These are phyloP conservation scores for Crithidia bombi DNA, from an alignment of 208 protist species.

Conservation along the genomic window DNA sequence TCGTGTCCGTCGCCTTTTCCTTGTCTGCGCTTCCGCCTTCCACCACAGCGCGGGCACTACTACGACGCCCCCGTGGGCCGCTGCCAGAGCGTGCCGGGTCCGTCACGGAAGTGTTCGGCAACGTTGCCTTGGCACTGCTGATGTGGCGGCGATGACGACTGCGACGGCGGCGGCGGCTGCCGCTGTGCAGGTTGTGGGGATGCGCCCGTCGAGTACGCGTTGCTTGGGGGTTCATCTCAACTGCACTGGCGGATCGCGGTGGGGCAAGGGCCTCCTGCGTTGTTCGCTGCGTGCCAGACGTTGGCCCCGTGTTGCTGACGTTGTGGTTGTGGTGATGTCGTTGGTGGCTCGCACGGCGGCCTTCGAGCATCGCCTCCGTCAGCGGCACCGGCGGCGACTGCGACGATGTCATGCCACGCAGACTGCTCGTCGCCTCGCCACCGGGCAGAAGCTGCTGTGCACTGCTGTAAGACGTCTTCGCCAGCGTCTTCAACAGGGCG, in stretches of 20 bases:
- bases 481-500: conserved; percentile 1
- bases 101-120: background rate
- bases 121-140: background rate
- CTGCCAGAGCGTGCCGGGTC: background rate
- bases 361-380: conserved; percentile 5
- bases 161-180: background rate
- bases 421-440: conserved; percentile 4
- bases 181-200: conserved; percentile 3
- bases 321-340: conserved; percentile 9
- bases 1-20: background rate
- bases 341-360: conserved; percentile 8
- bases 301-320: conserved; percentile 1
- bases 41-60: background rate
- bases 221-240: background rate
- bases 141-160: background rate
- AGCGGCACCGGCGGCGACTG: conserved; percentile 9
- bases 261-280: background rate
- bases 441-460: conserved; percentile 9
- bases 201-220: conserved; percentile 4
- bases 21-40: background rate
- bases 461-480: conserved; percentile 8
- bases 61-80: background rate
- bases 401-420: background rate
- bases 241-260: background rate
- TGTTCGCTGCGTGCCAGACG: background rate